These are phyloP conservation scores for Noccaea caerulescens DNA, from an alignment of 345 rosid species.

Conservation along the genomic window DNA sequence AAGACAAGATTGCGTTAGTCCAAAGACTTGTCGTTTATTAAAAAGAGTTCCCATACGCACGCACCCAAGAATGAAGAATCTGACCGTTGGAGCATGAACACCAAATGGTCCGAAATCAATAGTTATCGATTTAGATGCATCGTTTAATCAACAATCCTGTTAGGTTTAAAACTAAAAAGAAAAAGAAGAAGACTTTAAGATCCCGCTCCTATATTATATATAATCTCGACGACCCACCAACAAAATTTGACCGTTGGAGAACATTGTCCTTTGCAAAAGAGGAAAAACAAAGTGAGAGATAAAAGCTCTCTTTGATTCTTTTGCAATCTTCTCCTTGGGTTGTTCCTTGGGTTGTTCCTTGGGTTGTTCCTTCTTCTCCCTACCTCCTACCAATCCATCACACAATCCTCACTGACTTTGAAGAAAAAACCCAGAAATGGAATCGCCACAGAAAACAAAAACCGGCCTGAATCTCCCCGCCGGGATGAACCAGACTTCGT, in stretches of 20 bases:
- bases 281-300: not conserved
- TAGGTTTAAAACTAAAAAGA: not conserved
- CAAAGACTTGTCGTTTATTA: no score
- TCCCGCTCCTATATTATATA: slow-evolving; percentile 20
- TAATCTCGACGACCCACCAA: not conserved
- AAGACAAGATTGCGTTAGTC: no score
- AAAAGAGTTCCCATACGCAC: no score
- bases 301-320: slow-evolving; percentile 21
- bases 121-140: not conserved
- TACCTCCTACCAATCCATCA: slow-evolving; percentile 3
- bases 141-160: not conserved
- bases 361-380: no score
- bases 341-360: not conserved
- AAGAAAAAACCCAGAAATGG: slow-evolving; percentile 53
- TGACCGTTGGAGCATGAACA: slow-evolving; percentile 32
- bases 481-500: slow-evolving; percentile 76
- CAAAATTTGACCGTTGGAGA: slow-evolving; percentile 45
- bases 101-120: not conserved
- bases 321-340: slow-evolving; percentile 29
- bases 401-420: not conserved
- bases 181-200: not conserved
- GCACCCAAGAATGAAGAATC: not conserved
- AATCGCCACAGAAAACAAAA: slow-evolving; percentile 60
- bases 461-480: slow-evolving; percentile 87
- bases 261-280: slow-evolving; percentile 8